phyloP scores from a whole-genome alignment of 192 early-diverging fungal species.

The Spizellomyces sp. region DNA sequence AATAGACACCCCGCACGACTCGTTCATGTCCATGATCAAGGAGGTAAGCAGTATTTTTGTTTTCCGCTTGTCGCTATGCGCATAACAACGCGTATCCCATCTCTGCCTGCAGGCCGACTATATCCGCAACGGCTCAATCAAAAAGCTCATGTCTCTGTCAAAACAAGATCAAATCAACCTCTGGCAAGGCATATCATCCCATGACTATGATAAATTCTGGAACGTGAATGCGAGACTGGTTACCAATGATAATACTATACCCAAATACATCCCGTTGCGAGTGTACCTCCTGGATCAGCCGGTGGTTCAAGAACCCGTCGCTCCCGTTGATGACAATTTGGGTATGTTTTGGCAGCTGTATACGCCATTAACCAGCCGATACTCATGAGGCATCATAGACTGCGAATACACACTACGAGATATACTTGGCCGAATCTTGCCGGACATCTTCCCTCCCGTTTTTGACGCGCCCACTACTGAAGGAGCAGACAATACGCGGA shows the following conservation, averaged over 20 bases:
- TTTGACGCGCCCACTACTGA: too few species aligned
- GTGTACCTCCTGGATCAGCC: constrained; percentile 61
- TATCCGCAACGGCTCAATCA: constrained; percentile 78
- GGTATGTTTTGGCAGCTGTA: neutral
- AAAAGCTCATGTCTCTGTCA: constrained; percentile 83
- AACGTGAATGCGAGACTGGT: constrained; percentile 62
- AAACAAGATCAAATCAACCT: constrained; percentile 80
- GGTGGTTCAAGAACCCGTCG: constrained; percentile 63
- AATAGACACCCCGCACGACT: constrained; percentile 64
- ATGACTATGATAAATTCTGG: constrained; percentile 55
- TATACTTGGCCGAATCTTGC: constrained; percentile 4
- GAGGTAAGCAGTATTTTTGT: constrained; percentile 49
- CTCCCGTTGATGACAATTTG: constrained; percentile 47
- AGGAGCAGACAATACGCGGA: neutral
- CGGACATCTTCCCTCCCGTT: too few species aligned
- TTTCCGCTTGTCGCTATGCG: neutral
- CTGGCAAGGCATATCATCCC: constrained; percentile 63
- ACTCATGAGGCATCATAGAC: constrained; percentile 13
- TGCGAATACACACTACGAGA: constrained; percentile 28
- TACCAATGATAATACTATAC: constrained; percentile 41
- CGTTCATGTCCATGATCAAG: constrained; percentile 88
- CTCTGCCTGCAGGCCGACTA: constrained; percentile 67
- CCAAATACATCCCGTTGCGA: constrained; percentile 60
- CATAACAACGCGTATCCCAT: neutral
- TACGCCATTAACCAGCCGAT: neutral